Evolutionary conservation across 805 yeast species (phyloP).

Genomic region (Ogataea neopini): DNA sequence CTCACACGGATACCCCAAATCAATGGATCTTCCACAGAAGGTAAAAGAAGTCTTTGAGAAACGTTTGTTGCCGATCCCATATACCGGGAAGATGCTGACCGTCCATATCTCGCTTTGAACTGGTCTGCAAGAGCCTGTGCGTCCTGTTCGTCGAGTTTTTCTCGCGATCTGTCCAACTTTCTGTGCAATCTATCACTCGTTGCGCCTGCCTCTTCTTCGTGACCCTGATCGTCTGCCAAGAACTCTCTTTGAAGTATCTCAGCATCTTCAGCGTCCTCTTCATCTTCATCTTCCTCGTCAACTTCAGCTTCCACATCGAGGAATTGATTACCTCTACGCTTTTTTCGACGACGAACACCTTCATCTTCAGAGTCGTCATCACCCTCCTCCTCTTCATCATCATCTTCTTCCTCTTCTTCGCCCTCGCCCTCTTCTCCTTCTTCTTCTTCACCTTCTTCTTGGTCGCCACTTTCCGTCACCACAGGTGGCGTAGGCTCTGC

Average conservation of each 20-base stretch:
- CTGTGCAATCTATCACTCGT: slow-evolving; percentile 76
- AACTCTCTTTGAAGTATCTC: slow-evolving; percentile 83
- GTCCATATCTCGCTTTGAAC: slow-evolving; percentile 88
- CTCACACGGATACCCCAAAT: slow-evolving; percentile 95
- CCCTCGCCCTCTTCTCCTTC: slow-evolving; percentile 18
- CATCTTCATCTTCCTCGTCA: slow-evolving; percentile 94
- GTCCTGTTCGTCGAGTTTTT: slow-evolving; percentile 87
- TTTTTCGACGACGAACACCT: slow-evolving; percentile 50
- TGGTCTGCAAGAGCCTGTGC: slow-evolving; percentile 93
- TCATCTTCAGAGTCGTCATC: slow-evolving; percentile 52
- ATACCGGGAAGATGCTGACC: slow-evolving; percentile 75
- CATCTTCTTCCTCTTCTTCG: slow-evolving; percentile 29
- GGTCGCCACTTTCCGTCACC: slow-evolving; percentile 17
- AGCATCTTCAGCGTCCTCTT: slow-evolving; percentile 94
- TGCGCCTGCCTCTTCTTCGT: slow-evolving; percentile 51
- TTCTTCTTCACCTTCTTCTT: slow-evolving; percentile 26
- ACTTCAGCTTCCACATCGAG: slow-evolving; percentile 99
- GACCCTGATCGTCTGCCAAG: slow-evolving; percentile 72
- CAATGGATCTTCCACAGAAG: slow-evolving; percentile 94
- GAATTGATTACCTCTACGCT: slow-evolving; percentile 73
- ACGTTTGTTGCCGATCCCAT: slow-evolving; percentile 84
- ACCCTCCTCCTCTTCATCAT: slow-evolving; percentile 33
- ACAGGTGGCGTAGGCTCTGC: neutral
- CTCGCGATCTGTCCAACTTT: slow-evolving; percentile 80
- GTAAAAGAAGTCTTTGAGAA: slow-evolving; percentile 89